Base-by-base conservation (phyloP, 1,139 yeast genomes). In the Blastobotrys malaysiensis region DNA sequence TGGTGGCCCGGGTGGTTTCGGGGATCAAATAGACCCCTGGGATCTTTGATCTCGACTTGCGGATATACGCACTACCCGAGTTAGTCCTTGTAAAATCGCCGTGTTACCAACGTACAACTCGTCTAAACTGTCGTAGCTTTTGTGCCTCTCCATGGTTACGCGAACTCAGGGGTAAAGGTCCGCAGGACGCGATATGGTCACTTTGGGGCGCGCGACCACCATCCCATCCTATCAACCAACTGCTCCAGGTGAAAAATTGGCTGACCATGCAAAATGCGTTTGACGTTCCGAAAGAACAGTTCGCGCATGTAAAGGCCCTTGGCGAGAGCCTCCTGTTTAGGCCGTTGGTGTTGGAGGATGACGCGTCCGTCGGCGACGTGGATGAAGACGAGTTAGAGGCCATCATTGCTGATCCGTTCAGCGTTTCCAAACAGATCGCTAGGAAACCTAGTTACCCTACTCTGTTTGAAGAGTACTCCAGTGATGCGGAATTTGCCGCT, bases 21-120 rank as follows among this genome's bases (percentile, higher is more conserved):
- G 59, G 58, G 9, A 57, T 50, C 19, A 57, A 48, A 27, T 57
- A 57, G n/a, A 57, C 44, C 16, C 39, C 39, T 3, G 39, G 39
- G 13, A 31, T 3, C 39, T 31, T 3, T 11, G 39, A 31, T 31
- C 39, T 31, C 39, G 13, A 24, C n/a, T 45, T 46, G 27, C 50
- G 45, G 13, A 57, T 55, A 46, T 55, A 49, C 18, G 52, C 36
- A 26, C 59, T 56, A 19, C 9, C 3, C 14, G 39, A 6, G 48
- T 55, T 39, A 52, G 51, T 31, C 18, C 16, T 22, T 20, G 11
- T 16, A 6, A 11, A 21, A 19, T 20, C 45, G n/a, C 46, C 16
- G 14, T 26, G 4, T 7, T 14, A 7, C 27, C 16, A 11, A 21
- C 59, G 14, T 51, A 57, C 59, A 53, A 52, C 43, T 57, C 59